phyloP scores from a whole-genome alignment of 495 filamentous ascomycete genomes.

The Aspergillus avenaceus region DNA sequence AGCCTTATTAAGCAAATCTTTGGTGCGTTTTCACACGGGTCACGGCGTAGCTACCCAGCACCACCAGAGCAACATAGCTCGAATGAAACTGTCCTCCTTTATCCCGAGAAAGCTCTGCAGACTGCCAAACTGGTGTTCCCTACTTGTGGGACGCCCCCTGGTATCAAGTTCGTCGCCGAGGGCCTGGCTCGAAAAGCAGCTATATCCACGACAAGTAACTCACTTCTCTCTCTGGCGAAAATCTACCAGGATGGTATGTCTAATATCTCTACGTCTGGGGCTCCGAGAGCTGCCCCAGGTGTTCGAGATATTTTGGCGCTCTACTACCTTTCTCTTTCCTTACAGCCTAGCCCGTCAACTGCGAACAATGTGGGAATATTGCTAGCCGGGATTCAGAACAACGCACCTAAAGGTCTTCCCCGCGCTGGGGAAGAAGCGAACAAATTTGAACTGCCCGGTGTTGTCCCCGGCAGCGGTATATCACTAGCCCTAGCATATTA shows the following conservation, averaged over 20 bases:
- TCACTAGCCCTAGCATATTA: conserved; percentile 90
- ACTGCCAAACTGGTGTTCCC: conserved; percentile 85
- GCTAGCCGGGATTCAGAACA: conserved; percentile 87
- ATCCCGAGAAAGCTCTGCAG: conserved; percentile 77
- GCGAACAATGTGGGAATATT: conserved; percentile 98
- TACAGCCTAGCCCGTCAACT: conserved; percentile 95
- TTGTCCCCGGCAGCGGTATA: conserved; percentile 80
- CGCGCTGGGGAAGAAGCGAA: conserved; percentile 33
- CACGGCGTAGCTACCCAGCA: conserved; percentile 24
- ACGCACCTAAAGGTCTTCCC: conserved; percentile 37
- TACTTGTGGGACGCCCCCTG: conserved; percentile 74
- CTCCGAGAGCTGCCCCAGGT: conserved; percentile 59
- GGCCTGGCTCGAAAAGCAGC: conserved; percentile 74
- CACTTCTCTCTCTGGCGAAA: conserved; percentile 89
- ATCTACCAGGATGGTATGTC: conserved; percentile 99
- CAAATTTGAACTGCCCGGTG: conserved; percentile 64
- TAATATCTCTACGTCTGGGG: conserved; percentile 58
- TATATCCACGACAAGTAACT: conserved; percentile 92
- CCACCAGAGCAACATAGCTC: conserved; percentile 20
- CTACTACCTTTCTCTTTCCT: conserved; percentile 92
- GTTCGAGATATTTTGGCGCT: conserved; percentile 92
- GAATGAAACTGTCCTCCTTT: conserved; percentile 68
- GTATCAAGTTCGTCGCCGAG: conserved; percentile 69
- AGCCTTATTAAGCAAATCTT: conserved; percentile 81
- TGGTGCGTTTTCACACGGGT: conserved; percentile 54